A percentile compares a stretch with the other conserved stretches of the same genome.
Conservation (phyloP, 2,329 filamentous ascomycete genomes). For the Penicillium sp. region DNA sequence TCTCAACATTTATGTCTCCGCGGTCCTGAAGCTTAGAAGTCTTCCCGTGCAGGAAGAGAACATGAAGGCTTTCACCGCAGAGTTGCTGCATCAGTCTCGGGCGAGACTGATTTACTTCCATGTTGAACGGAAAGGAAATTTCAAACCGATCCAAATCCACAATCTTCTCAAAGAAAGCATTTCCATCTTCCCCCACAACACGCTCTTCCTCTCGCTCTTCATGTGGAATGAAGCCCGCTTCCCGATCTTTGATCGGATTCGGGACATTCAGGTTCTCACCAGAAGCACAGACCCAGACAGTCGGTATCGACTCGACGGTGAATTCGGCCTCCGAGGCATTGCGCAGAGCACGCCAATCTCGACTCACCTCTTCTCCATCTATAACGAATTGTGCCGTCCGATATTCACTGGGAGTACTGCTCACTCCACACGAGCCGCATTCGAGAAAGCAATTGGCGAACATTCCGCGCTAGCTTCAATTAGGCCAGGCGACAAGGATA, state of each 20-base stretch:
- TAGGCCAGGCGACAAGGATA: conserved; percentile 6
- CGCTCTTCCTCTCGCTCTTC: conserved; percentile 68
- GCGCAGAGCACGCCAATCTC: conserved; percentile 38
- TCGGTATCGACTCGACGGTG: conserved; percentile 21
- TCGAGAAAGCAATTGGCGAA: conserved; percentile 51
- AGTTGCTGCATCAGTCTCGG: conserved; percentile 68
- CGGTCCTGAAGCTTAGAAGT: conserved; percentile 44
- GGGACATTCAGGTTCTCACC: conserved; percentile 53
- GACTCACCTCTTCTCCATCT: conserved; percentile 55
- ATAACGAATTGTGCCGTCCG: conserved; percentile 51
- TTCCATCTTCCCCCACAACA: conserved; percentile 68
- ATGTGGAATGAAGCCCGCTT: conserved; percentile 72
- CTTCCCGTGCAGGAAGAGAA: conserved; percentile 39
- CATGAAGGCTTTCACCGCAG: conserved; percentile 41
- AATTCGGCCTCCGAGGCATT: conserved; percentile 1
- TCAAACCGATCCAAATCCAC: conserved; percentile 66
- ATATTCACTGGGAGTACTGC: conserved; percentile 46
- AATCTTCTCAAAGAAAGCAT: conserved; percentile 61
- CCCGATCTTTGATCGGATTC: conserved; percentile 72
- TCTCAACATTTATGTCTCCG: conserved; percentile 42
- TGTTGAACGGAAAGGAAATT: conserved; percentile 60
- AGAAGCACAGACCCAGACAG: conserved; percentile 19
- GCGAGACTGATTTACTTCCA: conserved; percentile 67
- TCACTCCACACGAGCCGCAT: conserved; percentile 55
- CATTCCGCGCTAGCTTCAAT: conserved; percentile 5